These are phyloP conservation scores for Theobroma grandiflorum DNA, from an alignment of 441 rosid genomes.

Conservation along the genomic window DNA sequence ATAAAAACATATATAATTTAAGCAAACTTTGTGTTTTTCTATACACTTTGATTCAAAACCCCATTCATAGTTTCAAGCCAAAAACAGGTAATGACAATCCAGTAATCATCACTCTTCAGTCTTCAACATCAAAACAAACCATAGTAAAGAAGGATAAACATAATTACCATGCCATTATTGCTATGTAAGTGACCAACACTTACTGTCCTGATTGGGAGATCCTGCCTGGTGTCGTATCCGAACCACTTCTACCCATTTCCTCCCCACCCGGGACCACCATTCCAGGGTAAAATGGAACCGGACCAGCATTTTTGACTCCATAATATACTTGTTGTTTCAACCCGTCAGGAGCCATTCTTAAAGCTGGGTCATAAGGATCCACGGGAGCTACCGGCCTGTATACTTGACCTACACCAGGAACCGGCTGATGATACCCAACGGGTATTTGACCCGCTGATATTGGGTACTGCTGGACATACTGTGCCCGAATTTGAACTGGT, in stretches of 20 bases:
- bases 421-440: conserved; percentile 68
- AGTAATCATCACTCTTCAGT: background rate
- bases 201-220: conserved; percentile 37
- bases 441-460: conserved; percentile 58
- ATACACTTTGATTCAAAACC: no score
- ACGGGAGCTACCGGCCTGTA: conserved; percentile 44
- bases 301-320: conserved; percentile 59
- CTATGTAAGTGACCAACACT: background rate
- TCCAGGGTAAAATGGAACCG: conserved; percentile 61
- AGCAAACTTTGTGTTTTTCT: no score
- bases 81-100: background rate
- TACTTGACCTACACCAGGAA: conserved; percentile 56
- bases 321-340: conserved; percentile 65
- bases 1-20: no score
- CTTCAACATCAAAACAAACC: conserved; percentile 10
- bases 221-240: conserved; percentile 56
- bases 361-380: conserved; percentile 46
- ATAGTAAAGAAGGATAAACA: background rate
- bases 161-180: background rate
- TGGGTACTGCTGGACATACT: conserved; percentile 57
- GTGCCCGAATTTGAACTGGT: conserved; percentile 45
- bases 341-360: conserved; percentile 56
- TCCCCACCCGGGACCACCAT: conserved; percentile 61
- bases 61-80: no score
- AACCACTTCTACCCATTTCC: conserved; percentile 51